Base-by-base conservation (phyloP, 768 basidiomycete species). In the Amanita polypyramis region DNA sequence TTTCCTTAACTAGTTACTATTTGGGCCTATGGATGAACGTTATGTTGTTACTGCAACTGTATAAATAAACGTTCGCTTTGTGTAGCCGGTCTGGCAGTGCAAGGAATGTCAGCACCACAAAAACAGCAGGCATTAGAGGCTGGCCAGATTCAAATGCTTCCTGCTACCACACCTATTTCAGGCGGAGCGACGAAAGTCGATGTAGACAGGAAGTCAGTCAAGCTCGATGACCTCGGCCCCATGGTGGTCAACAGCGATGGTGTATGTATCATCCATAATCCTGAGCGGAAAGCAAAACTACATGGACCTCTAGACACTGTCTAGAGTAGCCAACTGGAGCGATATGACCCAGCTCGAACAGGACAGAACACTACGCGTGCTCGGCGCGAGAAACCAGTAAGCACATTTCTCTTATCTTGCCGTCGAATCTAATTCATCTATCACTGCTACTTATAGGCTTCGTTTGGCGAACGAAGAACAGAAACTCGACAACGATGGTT, bases 191-290 rank as follows among this genome's bases (percentile, higher is more conserved):
- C 41, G 14, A 44, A 27, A 32, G 6, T 33, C 17, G 43, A 44
- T 12, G 45, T 30, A 39, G 58, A 53, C 8, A 52, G 58, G 29
- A 56, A 57, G 6, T 51, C 67, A 2, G 61, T 80, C 43, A 77
- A 70, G 58, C 61, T 82, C 5, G 79, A 83, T 51, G 68, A 66
- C 15, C 67, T 84, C 10, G 81, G 80, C 1, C 82, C 82, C 1
- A 72, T 84, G 68, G 77, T 85, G 37, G 78, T 83, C 34, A 83
- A 83, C 57, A 73, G 65, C 35, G 75, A 85, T 63, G 81, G 80
- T 45, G 79, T 82, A 58, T 48, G 73, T 64, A 12, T 35, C 12
- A 8, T n/a, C 42, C 44, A 46, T 20, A 6, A 38, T 39, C n/a
- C 5, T 27, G 21, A 15, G 19, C 30, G 30, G 27, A 10, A 21